Evolutionary conservation across 1,284 basidiomycete species (phyloP), one percentile per base, ranked within the genome.

Genomic region (Earliella scabrosa): DNA sequence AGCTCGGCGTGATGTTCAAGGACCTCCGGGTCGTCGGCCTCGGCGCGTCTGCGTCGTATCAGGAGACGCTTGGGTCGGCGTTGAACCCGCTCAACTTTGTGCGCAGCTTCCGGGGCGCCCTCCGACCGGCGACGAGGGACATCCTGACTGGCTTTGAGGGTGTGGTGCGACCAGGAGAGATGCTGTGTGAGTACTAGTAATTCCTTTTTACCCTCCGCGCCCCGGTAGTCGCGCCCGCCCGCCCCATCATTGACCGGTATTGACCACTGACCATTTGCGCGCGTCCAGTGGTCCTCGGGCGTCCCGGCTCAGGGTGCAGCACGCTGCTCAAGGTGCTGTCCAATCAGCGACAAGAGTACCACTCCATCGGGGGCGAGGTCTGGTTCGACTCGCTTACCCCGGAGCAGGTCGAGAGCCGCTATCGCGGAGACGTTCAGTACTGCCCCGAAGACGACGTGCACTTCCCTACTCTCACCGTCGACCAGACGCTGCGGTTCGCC

Each of bases 371-470:
- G n/a, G 88, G 90, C 7, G 76, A 86, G 0, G 79, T 92, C 2
- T 73, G 77, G 52, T 93, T 92, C 67, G 87, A 88, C 64, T 82
- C 86, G 0, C 79, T 92, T 55, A 70, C 81, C 1, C 77, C 84
- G 0, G 68, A 77, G 0, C 73, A 86, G 34, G 74, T 90, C 40
- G 63, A 71, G 40, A 76, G 78, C 27, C 78, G 80, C 56, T 84
- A 82, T 67, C 83, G 87, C 6, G 88, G 88, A 14, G 88, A 90
- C 60, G 81, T 87, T 5, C 78, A 81, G 53, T 90, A 89, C 67
- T 86, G 78, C 56, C 83, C 86, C 0, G 87, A 89, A 67, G 85
- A 86, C 58, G 92, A 93, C 63, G 74, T 88, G 0, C 91, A 92
- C 66, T 90, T 90, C 64, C 85, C 91, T 1, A 85, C 86, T 4